Conservation (phyloP, 495 filamentous ascomycete genomes). For the Penicillium dipodomyicola region DNA sequence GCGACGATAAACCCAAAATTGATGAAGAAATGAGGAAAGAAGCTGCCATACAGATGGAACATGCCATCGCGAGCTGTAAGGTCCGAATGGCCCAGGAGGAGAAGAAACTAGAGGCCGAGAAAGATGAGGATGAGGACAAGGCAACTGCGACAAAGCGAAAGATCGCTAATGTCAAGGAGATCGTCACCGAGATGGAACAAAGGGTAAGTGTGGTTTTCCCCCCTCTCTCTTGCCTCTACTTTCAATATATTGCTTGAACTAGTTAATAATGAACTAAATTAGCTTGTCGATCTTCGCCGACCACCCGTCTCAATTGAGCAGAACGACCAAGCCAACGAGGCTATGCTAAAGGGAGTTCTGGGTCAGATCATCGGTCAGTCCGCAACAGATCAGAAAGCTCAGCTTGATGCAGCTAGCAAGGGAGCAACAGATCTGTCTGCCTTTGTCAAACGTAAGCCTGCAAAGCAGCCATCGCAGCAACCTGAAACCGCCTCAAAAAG, state of each 20-base stretch:
- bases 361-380: conserved; percentile 71
- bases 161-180: conserved; percentile 81
- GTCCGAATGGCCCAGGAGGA: conserved; percentile 74
- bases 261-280: conserved; percentile 22
- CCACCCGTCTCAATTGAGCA: conserved; percentile 64
- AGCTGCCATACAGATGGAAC: conserved; percentile 74
- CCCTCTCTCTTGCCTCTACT: not conserved
- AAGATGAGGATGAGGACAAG: conserved; percentile 49
- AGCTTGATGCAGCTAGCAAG: conserved; percentile 74
- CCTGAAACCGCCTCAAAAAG: conserved; percentile 25
- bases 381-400: conserved; percentile 56
- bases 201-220: conserved; percentile 48
- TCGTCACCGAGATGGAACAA: conserved; percentile 84
- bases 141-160: conserved; percentile 56
- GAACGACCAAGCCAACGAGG: conserved; percentile 44
- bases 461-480: conserved; percentile 19
- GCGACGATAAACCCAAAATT: conserved; percentile 38
- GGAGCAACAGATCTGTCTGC: conserved; percentile 81
- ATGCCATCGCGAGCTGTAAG: conserved; percentile 75
- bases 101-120: conserved; percentile 54
- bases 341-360: conserved; percentile 64
- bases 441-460: conserved; percentile 72
- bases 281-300: conserved; percentile 75
- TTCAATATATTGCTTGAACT: not conserved
- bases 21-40: conserved; percentile 72